Conservation (phyloP, 2,329 filamentous ascomycete genomes). For the Ceratocystis destructans region DNA sequence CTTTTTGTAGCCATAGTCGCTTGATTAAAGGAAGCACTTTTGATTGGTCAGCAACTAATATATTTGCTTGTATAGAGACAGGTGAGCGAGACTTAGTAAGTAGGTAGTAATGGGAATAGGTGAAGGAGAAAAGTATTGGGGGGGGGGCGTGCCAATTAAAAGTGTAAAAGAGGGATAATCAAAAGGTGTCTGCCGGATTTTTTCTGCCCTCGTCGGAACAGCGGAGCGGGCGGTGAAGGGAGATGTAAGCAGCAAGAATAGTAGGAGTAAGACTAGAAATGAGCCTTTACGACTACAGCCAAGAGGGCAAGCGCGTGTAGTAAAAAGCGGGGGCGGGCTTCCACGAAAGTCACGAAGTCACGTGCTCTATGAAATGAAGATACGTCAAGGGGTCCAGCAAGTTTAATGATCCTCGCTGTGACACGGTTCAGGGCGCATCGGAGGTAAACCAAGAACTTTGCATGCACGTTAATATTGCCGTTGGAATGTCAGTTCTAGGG, state of each 20-base stretch:
- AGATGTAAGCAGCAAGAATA: background rate
- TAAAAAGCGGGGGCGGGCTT: background rate
- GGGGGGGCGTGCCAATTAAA: no score
- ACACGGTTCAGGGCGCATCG: conserved; percentile 1
- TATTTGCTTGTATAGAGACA: no score
- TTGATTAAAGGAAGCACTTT: background rate
- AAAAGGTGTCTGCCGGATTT: no score
- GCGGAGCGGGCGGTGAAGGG: background rate
- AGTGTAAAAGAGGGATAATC: no score
- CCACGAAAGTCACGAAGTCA: background rate
- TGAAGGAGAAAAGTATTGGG: no score
- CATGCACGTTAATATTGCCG: background rate
- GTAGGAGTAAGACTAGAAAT: background rate
- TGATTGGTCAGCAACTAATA: no score
- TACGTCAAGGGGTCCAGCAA: background rate
- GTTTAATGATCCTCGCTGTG: conserved; percentile 6
- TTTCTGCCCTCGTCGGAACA: background rate
- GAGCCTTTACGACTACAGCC: background rate
- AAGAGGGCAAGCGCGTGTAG: background rate
- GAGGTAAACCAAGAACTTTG: background rate
- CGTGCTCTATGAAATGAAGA: background rate
- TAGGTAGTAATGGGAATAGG: no score
- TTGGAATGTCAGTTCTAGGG: background rate
- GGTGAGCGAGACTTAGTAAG: no score
- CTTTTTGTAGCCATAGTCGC: conserved; percentile 16